phyloP scores from a whole-genome alignment of 2,329 filamentous ascomycete genomes.

The Colletotrichum eremochloae region DNA sequence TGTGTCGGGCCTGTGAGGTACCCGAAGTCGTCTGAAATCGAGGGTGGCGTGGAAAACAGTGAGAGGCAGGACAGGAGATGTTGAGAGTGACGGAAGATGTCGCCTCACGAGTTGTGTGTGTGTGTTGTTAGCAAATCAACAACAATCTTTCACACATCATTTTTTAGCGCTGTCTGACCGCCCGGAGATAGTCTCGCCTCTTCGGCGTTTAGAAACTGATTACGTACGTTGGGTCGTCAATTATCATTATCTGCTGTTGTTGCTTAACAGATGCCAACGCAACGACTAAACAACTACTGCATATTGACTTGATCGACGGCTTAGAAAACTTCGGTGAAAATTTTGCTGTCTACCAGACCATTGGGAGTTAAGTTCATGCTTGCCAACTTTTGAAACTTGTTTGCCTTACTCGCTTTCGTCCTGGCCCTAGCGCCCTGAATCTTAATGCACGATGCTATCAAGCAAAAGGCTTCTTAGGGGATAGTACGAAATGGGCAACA shows the following conservation, averaged over 20 bases:
- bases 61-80: not conserved
- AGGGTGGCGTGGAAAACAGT: not conserved
- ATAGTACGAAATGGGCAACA: not conserved
- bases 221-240: not conserved
- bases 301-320: not conserved
- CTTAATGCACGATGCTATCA: not conserved
- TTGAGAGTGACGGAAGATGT: slow-evolving; percentile 19
- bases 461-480: not conserved
- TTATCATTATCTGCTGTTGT: too few relatives aligned
- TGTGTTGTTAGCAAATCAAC: not conserved
- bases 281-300: not conserved
- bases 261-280: not conserved
- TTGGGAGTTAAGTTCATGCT: not conserved
- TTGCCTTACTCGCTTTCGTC: not conserved
- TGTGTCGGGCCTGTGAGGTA: slow-evolving; percentile 13
- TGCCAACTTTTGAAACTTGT: not conserved
- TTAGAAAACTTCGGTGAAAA: too few relatives aligned
- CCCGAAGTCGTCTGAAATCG: slow-evolving; percentile 30
- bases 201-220: slow-evolving; percentile 18
- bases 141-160: not conserved
- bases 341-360: not conserved
- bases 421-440: not conserved
- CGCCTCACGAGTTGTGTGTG: slow-evolving; percentile 6
- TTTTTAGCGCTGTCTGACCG: slow-evolving; percentile 3
- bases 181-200: slow-evolving; percentile 12